phyloP scores from a whole-genome alignment of 2,329 filamentous ascomycete genomes.

The Botryotinia globosa region DNA sequence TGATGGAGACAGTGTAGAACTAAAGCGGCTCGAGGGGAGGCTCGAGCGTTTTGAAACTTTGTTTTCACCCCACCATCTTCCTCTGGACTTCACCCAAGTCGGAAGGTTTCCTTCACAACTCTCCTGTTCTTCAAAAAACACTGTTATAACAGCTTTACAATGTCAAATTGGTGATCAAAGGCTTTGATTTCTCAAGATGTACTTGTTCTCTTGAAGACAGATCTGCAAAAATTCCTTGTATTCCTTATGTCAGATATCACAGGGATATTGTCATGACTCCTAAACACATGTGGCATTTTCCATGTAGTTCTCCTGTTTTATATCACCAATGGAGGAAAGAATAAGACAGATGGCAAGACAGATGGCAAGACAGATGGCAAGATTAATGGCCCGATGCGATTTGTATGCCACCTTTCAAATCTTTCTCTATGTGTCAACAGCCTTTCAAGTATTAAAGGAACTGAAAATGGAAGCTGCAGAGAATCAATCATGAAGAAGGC shows the following conservation, averaged over 20 bases:
- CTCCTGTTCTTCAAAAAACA: background rate
- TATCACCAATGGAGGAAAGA: background rate
- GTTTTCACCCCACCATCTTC: background rate
- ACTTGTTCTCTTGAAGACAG: background rate
- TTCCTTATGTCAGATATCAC: background rate
- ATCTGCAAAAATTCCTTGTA: background rate
- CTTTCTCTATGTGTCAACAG: background rate
- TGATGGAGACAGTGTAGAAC: background rate
- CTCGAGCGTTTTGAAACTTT: background rate
- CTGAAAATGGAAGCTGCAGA: background rate
- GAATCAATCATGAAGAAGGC: background rate
- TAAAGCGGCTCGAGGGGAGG: conserved; percentile 6
- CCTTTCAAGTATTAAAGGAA: background rate
- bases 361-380: background rate
- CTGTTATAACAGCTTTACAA: background rate
- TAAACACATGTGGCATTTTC: background rate
- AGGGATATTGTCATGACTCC: background rate
- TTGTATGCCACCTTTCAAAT: background rate
- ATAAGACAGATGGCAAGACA: background rate
- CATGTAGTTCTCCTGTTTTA: background rate
- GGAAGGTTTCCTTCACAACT: background rate
- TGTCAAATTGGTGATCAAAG: background rate
- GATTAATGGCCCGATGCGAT: no score
- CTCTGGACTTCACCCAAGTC: background rate
- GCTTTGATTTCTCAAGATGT: background rate